Evolutionary conservation across 306 rosid species (phyloP), one percentile per base, ranked within the genome.

Genomic region (Cicer pinnatifidum): DNA sequence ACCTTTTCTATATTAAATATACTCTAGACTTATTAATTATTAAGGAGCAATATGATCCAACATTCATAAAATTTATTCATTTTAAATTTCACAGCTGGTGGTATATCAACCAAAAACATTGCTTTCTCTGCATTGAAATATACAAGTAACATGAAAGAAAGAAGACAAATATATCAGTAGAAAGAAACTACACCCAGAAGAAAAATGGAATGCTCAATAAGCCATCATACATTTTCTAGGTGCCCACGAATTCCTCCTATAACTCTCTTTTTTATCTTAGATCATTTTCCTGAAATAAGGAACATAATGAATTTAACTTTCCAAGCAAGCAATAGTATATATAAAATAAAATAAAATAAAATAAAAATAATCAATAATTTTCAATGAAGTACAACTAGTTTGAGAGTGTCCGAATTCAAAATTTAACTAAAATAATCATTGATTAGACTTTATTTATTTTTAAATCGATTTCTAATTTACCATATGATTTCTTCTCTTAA

Each of bases 201-300:
- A 17, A 79, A 67, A 41, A 61, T 77, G 81, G 51, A 46, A 69
- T 72, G 65, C 80, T 75, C 64, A 53, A 54, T 47, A 23, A 46
- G 66, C 59, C 52, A 38, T 76, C 73, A 66, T 23, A 19, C 13
- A 19, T 60, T 58, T 58, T 78, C 70, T 70, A 70, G 69, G 48
- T 56, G 37, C 53, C 69, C 70, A 57, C 44, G 10, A 11, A 39
- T 71, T 48, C 67, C 62, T 77, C 73, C 73, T 17, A 67, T 56
- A 48, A 16, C 19, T 51, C 70, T 75, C 77, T 72, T 81, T 40
- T 39, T 12, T 39, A 51, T 23, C 46, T 0, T 38, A 71, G 59
- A 77, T 85, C 81, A 84, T 44, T 80, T 76, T 53, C 85, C 87
- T 85, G 80, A 44, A 78, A 78, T 8, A 20, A 60, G 4, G 17